These are phyloP conservation scores for Buxus sempervirens DNA, from an alignment of 164 flowering plant species.

Conservation along the genomic window DNA sequence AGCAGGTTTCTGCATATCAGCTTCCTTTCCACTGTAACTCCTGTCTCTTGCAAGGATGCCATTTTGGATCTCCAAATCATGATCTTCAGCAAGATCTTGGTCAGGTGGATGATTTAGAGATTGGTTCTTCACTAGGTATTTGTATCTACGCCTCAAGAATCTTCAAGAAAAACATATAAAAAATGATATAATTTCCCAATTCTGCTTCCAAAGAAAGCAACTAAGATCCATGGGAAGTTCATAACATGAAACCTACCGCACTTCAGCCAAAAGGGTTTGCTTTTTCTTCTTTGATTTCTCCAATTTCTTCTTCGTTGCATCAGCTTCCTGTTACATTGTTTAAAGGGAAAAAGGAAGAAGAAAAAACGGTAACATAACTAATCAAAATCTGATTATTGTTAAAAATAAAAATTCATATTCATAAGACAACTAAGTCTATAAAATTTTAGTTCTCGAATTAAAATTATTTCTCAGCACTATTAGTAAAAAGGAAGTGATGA, in stretches of 20 bases:
- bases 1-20: conserved; percentile 14
- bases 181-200: background rate
- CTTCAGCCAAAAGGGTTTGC: conserved; percentile 60
- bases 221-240: background rate
- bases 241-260: conserved; percentile 42
- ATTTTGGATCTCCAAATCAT: conserved; percentile 3
- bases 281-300: conserved; percentile 39
- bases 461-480: no score
- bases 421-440: no score
- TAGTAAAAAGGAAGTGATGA: no score
- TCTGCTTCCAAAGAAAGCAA: background rate
- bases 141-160: conserved; percentile 52
- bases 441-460: no score
- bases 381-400: no score
- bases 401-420: background rate
- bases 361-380: background rate
- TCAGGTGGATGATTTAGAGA: conserved; percentile 14
- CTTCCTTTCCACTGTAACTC: conserved; percentile 15
- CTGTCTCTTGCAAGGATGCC: conserved; percentile 9
- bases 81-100: conserved; percentile 16
- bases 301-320: conserved; percentile 41
- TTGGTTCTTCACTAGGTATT: conserved; percentile 31
- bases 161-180: conserved; percentile 24
- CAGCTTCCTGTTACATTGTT: conserved; percentile 77
- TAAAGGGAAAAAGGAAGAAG: no score